A percentile compares a stretch with the other conserved stretches of the same genome.
Evolutionary conservation across 306 rosid species (phyloP).

Genomic region (Aeschynomene evenia): DNA sequence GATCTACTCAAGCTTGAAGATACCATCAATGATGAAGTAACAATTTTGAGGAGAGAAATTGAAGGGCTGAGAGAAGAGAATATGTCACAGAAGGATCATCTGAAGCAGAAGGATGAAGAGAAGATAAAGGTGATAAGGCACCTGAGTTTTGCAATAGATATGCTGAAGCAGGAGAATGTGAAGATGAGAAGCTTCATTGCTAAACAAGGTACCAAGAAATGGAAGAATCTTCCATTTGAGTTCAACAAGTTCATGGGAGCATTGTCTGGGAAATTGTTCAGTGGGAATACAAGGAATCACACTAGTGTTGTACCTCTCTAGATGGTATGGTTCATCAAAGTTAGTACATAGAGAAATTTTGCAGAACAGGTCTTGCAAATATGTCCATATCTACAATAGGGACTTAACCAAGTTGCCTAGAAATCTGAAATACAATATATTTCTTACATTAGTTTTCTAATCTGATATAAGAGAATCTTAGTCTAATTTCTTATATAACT

Average conservation of each 20-base stretch:
- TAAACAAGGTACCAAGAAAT: constrained; percentile 41
- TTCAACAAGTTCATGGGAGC: constrained; percentile 46
- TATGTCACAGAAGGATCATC: constrained; percentile 39
- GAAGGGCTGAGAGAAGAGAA: constrained; percentile 48
- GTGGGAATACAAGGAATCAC: constrained; percentile 34
- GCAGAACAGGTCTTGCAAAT: constrained; percentile 25
- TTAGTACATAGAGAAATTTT: constrained; percentile 25
- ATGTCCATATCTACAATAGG: constrained; percentile 33
- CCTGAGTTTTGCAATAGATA: constrained; percentile 63
- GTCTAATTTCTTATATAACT: constrained; percentile 12
- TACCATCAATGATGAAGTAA: constrained; percentile 26
- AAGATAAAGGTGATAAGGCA: constrained; percentile 76
- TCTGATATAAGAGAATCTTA: constrained; percentile 6
- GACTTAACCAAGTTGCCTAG: background rate
- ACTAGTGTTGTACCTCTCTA: constrained; percentile 59
- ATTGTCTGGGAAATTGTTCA: constrained; percentile 47
- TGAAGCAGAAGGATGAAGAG: constrained; percentile 74
- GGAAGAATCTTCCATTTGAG: constrained; percentile 52
- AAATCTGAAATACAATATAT: background rate
- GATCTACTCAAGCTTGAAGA: constrained; percentile 27
- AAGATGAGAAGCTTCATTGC: constrained; percentile 53
- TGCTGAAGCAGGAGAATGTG: constrained; percentile 70
- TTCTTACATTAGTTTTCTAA: constrained; percentile 9
- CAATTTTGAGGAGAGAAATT: background rate
- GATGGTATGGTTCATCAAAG: constrained; percentile 32